A percentile compares a stretch with the other conserved stretches of the same genome.
Conservation (phyloP, 441 rosid genomes). For the Brassica balearica region DNA sequence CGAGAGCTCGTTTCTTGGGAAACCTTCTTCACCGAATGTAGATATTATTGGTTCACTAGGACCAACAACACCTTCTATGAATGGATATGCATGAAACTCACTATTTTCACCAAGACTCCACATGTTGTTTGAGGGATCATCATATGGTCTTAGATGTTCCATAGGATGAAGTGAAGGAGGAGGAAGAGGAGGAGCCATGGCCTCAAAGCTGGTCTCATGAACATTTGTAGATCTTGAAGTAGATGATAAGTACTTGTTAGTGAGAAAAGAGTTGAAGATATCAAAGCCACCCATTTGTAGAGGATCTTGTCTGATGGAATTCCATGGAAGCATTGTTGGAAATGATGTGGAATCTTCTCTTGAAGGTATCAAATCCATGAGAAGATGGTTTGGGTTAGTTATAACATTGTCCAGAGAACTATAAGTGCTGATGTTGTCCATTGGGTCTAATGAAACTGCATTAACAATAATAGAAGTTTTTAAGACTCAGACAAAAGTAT, state of each 20-base stretch:
- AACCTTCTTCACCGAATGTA: conserved; percentile 43
- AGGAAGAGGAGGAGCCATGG: conserved; percentile 47
- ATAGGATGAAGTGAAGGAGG: conserved; percentile 38
- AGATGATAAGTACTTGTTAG: conserved; percentile 49
- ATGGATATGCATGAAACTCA: conserved; percentile 53
- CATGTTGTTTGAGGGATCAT: conserved; percentile 51
- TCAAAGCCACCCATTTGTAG: conserved; percentile 43
- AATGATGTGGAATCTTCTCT: conserved; percentile 41
- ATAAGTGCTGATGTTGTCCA: conserved; percentile 41
- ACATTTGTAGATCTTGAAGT: conserved; percentile 50
- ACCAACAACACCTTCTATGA: conserved; percentile 43
- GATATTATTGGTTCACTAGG: conserved; percentile 56
- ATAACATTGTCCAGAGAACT: conserved; percentile 41
- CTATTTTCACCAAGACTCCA: conserved; percentile 50
- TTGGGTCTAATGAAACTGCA: conserved; percentile 38
- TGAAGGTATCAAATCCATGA: conserved; percentile 41
- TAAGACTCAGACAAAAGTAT: conserved; percentile 29
- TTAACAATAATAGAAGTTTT: conserved; percentile 23
- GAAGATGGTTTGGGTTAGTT: conserved; percentile 31
- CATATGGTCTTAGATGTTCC: conserved; percentile 52
- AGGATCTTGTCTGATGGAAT: conserved; percentile 46
- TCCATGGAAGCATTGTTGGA: conserved; percentile 47
- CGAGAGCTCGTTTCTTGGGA: conserved; percentile 63
- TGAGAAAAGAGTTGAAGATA: conserved; percentile 44
- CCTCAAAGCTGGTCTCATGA: conserved; percentile 56